phyloP scores from a whole-genome alignment of 139 green algal species.

The Micromonas commoda region DNA sequence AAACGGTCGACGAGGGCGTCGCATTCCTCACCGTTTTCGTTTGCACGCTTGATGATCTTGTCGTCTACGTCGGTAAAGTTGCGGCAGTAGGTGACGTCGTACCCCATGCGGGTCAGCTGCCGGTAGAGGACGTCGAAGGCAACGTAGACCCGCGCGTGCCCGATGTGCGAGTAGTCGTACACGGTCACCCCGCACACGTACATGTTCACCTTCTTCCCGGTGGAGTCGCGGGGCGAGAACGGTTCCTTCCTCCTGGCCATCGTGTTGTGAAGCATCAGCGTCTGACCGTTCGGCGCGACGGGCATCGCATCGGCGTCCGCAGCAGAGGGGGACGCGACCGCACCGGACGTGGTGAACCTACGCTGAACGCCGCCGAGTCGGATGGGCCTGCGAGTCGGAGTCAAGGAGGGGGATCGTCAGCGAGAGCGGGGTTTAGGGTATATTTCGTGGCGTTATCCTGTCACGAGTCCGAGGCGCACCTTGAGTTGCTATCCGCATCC shows the following conservation, averaged over 20 bases:
- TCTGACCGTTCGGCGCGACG: background rate
- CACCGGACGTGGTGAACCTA: background rate
- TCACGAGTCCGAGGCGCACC: too few relatives aligned
- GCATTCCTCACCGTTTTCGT: slow-evolving; percentile 51
- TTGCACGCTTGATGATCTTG: slow-evolving; percentile 90
- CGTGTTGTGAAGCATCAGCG: slow-evolving; percentile 74
- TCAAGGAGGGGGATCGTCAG: background rate
- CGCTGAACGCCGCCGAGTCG: background rate
- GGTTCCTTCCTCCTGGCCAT: slow-evolving; percentile 68
- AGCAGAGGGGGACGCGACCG: background rate
- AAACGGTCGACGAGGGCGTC: slow-evolving; percentile 60
- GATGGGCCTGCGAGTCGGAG: background rate
- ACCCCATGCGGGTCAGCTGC: slow-evolving; percentile 48
- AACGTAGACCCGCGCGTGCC: slow-evolving; percentile 92
- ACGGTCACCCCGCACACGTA: slow-evolving; percentile 96
- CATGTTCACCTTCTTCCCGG: slow-evolving; percentile 68
- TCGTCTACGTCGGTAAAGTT: slow-evolving; percentile 79
- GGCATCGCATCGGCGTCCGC: background rate
- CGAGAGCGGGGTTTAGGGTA: too few relatives aligned
- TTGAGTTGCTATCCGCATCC: too few relatives aligned
- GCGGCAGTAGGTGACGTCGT: slow-evolving; percentile 45
- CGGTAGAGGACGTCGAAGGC: slow-evolving; percentile 88
- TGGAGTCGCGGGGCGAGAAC: slow-evolving; percentile 52
- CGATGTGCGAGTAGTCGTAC: slow-evolving; percentile 78
- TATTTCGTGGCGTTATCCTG: too few relatives aligned